Base-by-base conservation (phyloP, 805 yeast genomes). In the Debaryomyces maramus region DNA sequence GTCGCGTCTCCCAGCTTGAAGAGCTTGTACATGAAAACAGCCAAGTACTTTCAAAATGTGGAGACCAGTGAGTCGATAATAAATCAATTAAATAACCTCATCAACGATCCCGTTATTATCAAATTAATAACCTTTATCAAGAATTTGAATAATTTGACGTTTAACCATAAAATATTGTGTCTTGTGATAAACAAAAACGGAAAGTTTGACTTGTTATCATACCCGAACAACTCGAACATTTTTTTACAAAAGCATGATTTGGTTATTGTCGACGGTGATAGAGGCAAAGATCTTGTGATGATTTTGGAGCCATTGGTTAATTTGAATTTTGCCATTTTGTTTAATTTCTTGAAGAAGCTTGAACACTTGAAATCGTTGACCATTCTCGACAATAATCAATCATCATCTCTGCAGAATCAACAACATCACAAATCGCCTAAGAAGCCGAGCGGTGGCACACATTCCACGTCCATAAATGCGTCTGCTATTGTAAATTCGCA, bases 201-300 rank as follows among this genome's bases (percentile, higher is more conserved):
- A 14, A 80, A 82, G 56, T 67, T 83, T 50, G 95, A 86, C 58
- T 72, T 85, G 21, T 68, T 84, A 29, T 80, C 88, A 2, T 77
- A 80, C 23, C 85, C 88, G 3, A 73, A 75, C 43, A 77, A 77
- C 50, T 76, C 88, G 10, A 84, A 83, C 51, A 65, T 85, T 36
- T 61, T 62, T 36, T 65, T 85, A 44, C 73, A 70, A 45, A 70
- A 77, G 32, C 71, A 77, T 40, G 93, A 86, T 60, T 70, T 85
- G 53, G 85, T 85, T 7, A 80, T 85, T 14, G 83, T 84, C 41
- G 93, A 86, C 62, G 95, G 93, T 39, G 95, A 86, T 57, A 70
- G 93, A 45, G 95, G 95, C 20, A 83, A 83, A 52, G 95, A 86
- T 59, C 60, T 86, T 46, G 91, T 82, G 7, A 76, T 81, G 76